These are phyloP conservation scores for Neofusicoccum sp. DNA, from an alignment of 2,329 filamentous ascomycete species.

Conservation along the genomic window DNA sequence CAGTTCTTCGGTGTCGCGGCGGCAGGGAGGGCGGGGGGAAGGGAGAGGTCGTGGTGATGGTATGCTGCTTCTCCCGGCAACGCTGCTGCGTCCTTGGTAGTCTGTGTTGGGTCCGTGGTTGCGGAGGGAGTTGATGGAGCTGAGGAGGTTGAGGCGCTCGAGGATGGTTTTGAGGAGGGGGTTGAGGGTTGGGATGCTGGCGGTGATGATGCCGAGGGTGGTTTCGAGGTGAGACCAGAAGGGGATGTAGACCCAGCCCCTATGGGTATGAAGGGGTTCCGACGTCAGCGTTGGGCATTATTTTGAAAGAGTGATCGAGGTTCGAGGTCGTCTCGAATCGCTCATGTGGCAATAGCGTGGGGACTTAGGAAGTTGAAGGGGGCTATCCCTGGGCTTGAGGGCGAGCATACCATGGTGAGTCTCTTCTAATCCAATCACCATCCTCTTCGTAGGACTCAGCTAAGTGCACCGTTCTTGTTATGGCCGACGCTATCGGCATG, in stretches of 20 bases:
- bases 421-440: not conserved
- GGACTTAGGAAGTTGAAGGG: too few relatives aligned
- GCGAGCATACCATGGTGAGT: not conserved
- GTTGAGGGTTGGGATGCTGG: conserved; percentile 4
- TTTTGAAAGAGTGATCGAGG: not conserved
- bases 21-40: not conserved
- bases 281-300: not conserved
- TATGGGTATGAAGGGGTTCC: not conserved
- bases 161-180: not conserved
- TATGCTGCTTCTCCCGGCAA: not conserved
- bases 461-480: not conserved
- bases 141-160: not conserved
- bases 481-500: not conserved
- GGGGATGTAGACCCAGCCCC: conserved; percentile 14
- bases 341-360: not conserved
- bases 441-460: not conserved
- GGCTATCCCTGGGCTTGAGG: not conserved
- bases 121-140: not conserved
- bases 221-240: conserved; percentile 16
- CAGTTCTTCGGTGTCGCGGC: not conserved
- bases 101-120: not conserved
- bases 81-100: not conserved
- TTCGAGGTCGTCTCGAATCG: not conserved
- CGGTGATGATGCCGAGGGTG: conserved; percentile 12
- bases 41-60: too few relatives aligned